A percentile compares a stretch with the other conserved stretches of the same genome.
These are phyloP conservation scores for Hamigera avellanea DNA, from an alignment of 495 filamentous ascomycete genomes.

Conservation along the genomic window DNA sequence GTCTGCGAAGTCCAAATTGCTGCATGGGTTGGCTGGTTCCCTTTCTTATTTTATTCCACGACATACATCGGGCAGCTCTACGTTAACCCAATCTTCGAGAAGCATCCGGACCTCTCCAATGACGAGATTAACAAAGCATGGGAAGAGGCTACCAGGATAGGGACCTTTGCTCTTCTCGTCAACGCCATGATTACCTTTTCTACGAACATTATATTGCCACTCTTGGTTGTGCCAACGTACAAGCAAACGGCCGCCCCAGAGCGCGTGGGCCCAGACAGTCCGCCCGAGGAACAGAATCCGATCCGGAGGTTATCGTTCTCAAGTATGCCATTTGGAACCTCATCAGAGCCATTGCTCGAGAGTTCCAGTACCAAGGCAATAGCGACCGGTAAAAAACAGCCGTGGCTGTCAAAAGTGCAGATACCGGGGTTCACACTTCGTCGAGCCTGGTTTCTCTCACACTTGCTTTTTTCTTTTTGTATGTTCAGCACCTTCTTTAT, in stretches of 20 bases:
- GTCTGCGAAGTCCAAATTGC: conserved; percentile 84
- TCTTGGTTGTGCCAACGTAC: conserved; percentile 70
- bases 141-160: conserved; percentile 70
- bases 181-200: conserved; percentile 72
- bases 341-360: conserved; percentile 20
- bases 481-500: conserved; percentile 79
- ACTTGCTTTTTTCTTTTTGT: conserved; percentile 62
- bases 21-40: conserved; percentile 92
- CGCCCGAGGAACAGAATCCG: conserved; percentile 11
- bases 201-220: conserved; percentile 69
- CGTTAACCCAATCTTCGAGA: conserved; percentile 63
- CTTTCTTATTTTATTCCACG: conserved; percentile 86
- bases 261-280: background rate
- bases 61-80: conserved; percentile 88
- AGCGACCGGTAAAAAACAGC: conserved; percentile 7
- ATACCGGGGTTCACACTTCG: conserved; percentile 76
- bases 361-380: conserved; percentile 1
- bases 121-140: conserved; percentile 65
- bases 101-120: conserved; percentile 62
- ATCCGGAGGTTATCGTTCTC: conserved; percentile 21
- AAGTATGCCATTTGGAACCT: conserved; percentile 12
- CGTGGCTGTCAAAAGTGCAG: conserved; percentile 44
- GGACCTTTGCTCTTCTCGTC: conserved; percentile 76
- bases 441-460: conserved; percentile 72
- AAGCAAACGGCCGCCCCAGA: conserved; percentile 8